These are phyloP conservation scores for Phaeophleospora eucalypticola DNA, from an alignment of 2,329 filamentous ascomycete genomes.

Conservation along the genomic window DNA sequence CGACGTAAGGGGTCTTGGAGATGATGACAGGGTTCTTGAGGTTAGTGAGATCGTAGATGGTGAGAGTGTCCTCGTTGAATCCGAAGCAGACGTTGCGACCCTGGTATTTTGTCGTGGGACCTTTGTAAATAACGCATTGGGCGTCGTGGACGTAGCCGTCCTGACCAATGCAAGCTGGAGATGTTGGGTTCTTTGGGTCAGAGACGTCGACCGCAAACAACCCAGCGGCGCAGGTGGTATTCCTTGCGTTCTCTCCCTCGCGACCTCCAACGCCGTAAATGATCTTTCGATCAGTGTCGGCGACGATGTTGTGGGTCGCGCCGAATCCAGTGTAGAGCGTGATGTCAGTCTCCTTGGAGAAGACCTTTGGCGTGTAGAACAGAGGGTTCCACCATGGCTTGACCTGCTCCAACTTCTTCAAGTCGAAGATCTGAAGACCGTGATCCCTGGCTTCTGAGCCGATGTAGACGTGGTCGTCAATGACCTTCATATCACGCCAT, in stretches of 20 bases:
- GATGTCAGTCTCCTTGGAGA: constrained; percentile 33
- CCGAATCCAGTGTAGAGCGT: constrained; percentile 42
- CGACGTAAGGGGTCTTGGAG: constrained; percentile 47
- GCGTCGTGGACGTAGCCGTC: constrained; percentile 29
- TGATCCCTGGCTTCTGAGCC: constrained; percentile 47
- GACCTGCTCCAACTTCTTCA: constrained; percentile 53
- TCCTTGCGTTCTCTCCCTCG: constrained; percentile 40
- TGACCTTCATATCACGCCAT: constrained; percentile 52
- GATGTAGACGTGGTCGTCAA: constrained; percentile 43
- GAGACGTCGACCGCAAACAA: constrained; percentile 53
- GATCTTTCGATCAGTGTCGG: constrained; percentile 48
- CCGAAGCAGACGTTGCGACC: constrained; percentile 50
- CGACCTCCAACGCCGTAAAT: constrained; percentile 45
- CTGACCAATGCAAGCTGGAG: constrained; percentile 47
- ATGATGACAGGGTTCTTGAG: constrained; percentile 41
- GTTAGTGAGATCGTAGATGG: constrained; percentile 46
- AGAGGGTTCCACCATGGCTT: constrained; percentile 33
- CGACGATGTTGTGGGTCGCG: constrained; percentile 52
- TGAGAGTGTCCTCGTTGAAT: constrained; percentile 49
- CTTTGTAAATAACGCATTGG: constrained; percentile 48
- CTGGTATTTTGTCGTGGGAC: constrained; percentile 44
- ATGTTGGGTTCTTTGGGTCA: constrained; percentile 48
- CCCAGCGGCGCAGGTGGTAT: constrained; percentile 45
- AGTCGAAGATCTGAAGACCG: constrained; percentile 61
- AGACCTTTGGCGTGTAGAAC: constrained; percentile 37